phyloP scores from a whole-genome alignment of 805 yeast genomes.

The Zygosaccharomyces gambellarensis region DNA sequence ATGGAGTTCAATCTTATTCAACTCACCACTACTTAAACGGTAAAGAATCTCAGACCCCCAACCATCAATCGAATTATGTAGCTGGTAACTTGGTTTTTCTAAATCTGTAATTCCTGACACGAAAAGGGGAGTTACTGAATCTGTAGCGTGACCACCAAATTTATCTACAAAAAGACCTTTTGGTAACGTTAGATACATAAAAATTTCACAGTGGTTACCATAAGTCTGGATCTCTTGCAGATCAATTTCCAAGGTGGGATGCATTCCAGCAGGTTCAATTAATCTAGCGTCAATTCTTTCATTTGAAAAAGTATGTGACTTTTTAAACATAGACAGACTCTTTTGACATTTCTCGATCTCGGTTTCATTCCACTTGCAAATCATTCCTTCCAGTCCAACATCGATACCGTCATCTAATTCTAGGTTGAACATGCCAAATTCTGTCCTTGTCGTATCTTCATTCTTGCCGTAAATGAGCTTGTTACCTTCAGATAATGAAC shows the following conservation, averaged over 20 bases:
- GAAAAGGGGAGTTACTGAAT: conserved; percentile 30
- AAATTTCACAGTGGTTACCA: conserved; percentile 39
- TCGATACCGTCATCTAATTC: conserved; percentile 23
- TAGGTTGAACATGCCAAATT: conserved; percentile 28
- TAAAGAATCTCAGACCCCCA: conserved; percentile 48
- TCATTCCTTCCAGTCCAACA: conserved; percentile 25
- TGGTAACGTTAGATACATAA: conserved; percentile 42
- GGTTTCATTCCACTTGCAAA: conserved; percentile 26
- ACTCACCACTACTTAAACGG: conserved; percentile 25
- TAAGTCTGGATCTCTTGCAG: conserved; percentile 4
- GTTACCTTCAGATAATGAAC: conserved; percentile 7
- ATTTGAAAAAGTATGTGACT: conserved; percentile 9
- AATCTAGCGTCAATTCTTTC: conserved; percentile 10
- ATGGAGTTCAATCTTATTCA: conserved; percentile 43
- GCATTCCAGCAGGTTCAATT: conserved; percentile 36
- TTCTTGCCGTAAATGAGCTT: conserved; percentile 7
- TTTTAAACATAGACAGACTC: conserved; percentile 25
- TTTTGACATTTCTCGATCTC: conserved; percentile 26
- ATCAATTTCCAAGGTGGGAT: conserved; percentile 33
- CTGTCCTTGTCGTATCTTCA: conserved; percentile 13
- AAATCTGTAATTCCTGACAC: conserved; percentile 54
- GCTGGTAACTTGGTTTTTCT: conserved; percentile 49
- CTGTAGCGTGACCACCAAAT: conserved; percentile 24
- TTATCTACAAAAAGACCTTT: conserved; percentile 47
- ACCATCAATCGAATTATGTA: conserved; percentile 23